Evolutionary conservation across 2,329 filamentous ascomycete species (phyloP).

Genomic region (Trichoderma sp.): DNA sequence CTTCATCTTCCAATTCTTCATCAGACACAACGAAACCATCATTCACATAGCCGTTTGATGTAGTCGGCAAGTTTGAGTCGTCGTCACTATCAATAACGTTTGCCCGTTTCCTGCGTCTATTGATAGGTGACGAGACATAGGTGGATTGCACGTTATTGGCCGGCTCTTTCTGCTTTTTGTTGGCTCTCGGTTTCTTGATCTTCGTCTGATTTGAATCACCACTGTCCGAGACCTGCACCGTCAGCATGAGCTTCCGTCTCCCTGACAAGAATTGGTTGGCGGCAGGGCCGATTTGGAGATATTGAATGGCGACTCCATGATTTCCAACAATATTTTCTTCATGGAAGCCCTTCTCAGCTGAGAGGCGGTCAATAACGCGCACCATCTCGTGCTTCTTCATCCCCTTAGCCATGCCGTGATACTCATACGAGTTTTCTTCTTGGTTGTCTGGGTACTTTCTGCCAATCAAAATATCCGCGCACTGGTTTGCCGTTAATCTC

Average conservation of each 20-base stretch:
- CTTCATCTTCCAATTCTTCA: constrained; percentile 36
- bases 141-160: constrained; percentile 45
- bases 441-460: constrained; percentile 61
- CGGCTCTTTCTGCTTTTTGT: constrained; percentile 38
- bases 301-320: constrained; percentile 71
- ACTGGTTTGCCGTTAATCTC: constrained; percentile 73
- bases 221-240: constrained; percentile 41
- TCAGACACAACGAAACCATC: constrained; percentile 53
- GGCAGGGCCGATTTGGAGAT: constrained; percentile 56
- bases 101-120: constrained; percentile 35
- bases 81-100: constrained; percentile 23
- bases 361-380: constrained; percentile 76
- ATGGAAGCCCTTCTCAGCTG: constrained; percentile 70
- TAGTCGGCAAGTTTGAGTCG: constrained; percentile 44
- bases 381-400: constrained; percentile 77
- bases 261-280: constrained; percentile 47
- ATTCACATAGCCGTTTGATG: constrained; percentile 49
- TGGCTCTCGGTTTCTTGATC: constrained; percentile 39
- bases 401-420: constrained; percentile 68
- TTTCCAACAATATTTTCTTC: constrained; percentile 62
- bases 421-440: constrained; percentile 53
- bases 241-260: constrained; percentile 48
- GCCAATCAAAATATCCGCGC: constrained; percentile 81
- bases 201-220: constrained; percentile 35
- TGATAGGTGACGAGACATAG: constrained; percentile 56